Percentiles rank a stretch among this genome's conserved stretches.
Conservation (phyloP, 129 eudicot genomes). For the Arctium minus region DNA sequence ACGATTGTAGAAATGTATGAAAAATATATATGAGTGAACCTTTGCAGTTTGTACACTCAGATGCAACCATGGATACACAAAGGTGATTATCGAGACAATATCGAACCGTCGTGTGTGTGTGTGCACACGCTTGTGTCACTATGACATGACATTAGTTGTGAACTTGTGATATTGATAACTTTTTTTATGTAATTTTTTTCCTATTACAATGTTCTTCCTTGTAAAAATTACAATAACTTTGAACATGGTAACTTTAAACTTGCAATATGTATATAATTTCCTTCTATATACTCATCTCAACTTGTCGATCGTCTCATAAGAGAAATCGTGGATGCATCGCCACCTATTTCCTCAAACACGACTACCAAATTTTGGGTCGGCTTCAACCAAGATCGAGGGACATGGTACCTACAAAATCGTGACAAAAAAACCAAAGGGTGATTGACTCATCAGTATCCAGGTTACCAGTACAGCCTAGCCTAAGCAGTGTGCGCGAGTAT, state of each 20-base stretch:
- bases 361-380: conserved; percentile 54
- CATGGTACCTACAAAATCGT: conserved; percentile 65
- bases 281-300: conserved; percentile 23
- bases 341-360: conserved; percentile 80
- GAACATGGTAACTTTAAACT: neutral
- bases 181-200: neutral
- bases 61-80: too few species aligned
- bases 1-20: too few species aligned
- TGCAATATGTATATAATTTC: neutral
- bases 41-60: too few species aligned
- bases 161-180: neutral
- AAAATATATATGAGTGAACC: too few species aligned
- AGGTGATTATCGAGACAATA: too few species aligned
- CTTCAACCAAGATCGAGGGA: conserved; percentile 86
- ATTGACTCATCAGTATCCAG: neutral
- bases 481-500: neutral
- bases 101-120: too few species aligned
- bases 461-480: neutral
- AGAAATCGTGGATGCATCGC: conserved; percentile 64
- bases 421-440: neutral
- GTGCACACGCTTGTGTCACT: neutral
- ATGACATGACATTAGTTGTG: neutral
- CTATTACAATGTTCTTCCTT: neutral
- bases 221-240: conserved; percentile 1
- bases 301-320: conserved; percentile 47